These are phyloP conservation scores for Lathyrus oleraceus DNA, from an alignment of 306 rosid species.

Conservation along the genomic window DNA sequence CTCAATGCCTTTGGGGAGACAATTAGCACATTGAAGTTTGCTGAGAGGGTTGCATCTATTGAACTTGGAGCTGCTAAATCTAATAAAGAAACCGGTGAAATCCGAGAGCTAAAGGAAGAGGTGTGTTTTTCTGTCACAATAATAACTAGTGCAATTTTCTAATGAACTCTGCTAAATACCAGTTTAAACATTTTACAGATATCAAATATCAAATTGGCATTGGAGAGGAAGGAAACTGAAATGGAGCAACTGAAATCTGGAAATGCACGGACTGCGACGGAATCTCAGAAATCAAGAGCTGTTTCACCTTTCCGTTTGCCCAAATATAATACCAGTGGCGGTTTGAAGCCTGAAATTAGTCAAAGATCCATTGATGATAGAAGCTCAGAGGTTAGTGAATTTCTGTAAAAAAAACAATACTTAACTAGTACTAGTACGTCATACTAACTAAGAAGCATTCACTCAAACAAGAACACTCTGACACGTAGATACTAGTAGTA, in stretches of 20 bases:
- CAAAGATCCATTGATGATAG: conserved; percentile 60
- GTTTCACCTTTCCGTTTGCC: conserved; percentile 82
- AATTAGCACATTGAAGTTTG: conserved; percentile 93
- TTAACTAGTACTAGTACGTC: conserved; percentile 1
- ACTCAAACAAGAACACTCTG: background rate
- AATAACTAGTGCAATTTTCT: conserved; percentile 21
- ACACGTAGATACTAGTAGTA: background rate
- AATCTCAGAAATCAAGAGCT: conserved; percentile 68
- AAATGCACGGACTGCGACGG: conserved; percentile 43
- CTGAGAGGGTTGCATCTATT: conserved; percentile 93
- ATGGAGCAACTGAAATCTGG: conserved; percentile 67
- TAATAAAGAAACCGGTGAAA: conserved; percentile 87
- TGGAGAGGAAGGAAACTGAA: conserved; percentile 85
- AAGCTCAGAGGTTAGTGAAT: conserved; percentile 57
- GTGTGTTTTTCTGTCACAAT: conserved; percentile 44
- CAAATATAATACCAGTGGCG: conserved; percentile 47
- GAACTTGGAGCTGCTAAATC: conserved; percentile 94
- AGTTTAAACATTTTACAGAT: conserved; percentile 48
- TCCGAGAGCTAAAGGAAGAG: conserved; percentile 86
- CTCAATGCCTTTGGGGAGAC: conserved; percentile 85
- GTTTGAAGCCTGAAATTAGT: conserved; percentile 55
- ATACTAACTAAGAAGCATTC: background rate
- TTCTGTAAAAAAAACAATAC: too few species aligned
- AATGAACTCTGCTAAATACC: background rate
- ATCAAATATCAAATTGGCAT: conserved; percentile 68